Evolutionary conservation across 228 moss, liverwort and hornwort genomes (phyloP).

Genomic region (Sphagnum fallax): DNA sequence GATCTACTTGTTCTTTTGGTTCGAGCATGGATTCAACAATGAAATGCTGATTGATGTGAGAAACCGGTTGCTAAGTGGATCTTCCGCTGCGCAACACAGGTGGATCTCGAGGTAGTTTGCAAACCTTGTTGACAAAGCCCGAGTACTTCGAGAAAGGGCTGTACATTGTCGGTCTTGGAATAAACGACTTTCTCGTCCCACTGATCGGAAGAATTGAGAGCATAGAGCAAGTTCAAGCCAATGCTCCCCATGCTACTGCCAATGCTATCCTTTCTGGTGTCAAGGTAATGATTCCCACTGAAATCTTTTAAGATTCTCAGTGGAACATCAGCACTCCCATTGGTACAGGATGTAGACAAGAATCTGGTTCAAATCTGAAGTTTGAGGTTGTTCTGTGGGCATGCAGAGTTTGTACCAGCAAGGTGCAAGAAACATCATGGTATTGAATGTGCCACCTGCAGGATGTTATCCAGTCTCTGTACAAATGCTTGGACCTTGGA

Average conservation of each 20-base stretch:
- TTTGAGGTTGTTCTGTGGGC: background rate
- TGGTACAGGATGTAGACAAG: no score
- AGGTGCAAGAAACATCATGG: slow-evolving; percentile 32
- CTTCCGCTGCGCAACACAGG: no score
- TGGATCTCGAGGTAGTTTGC: slow-evolving; percentile 5
- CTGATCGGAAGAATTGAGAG: slow-evolving; percentile 1
- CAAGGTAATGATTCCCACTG: slow-evolving; percentile 11
- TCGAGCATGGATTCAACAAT: no score
- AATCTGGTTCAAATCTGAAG: no score
- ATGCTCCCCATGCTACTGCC: slow-evolving; percentile 15
- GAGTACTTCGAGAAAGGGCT: slow-evolving; percentile 22
- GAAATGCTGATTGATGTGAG: no score
- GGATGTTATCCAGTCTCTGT: slow-evolving; percentile 27
- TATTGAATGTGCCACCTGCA: slow-evolving; percentile 39
- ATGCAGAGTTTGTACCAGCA: slow-evolving; percentile 33
- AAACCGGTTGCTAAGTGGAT: no score
- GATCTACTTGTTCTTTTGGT: no score
- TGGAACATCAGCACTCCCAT: no score
- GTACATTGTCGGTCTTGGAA: slow-evolving; percentile 18
- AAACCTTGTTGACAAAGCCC: slow-evolving; percentile 12
- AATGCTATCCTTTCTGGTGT: slow-evolving; percentile 23
- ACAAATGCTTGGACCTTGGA: background rate
- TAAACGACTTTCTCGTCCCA: slow-evolving; percentile 32
- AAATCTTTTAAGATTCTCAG: no score
- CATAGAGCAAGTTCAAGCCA: slow-evolving; percentile 22